Conservation (phyloP, 2,329 filamentous ascomycete species). For the Aspergillus fumigatus region DNA sequence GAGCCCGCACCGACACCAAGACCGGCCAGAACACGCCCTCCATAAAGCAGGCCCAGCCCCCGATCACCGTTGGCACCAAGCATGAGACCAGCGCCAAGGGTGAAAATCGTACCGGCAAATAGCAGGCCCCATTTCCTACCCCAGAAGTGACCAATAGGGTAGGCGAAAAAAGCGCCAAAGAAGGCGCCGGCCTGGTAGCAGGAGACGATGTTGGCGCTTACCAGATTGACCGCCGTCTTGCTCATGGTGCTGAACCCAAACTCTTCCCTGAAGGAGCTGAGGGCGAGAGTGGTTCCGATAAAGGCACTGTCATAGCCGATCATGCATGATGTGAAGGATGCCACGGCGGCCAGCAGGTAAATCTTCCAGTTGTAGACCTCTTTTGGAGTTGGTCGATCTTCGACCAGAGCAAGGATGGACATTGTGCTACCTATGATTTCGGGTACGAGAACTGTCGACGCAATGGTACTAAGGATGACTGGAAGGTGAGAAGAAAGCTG, state of each 20-base stretch:
- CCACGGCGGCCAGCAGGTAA: slow-evolving; percentile 51
- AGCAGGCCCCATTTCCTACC: slow-evolving; percentile 63
- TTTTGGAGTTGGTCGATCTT: slow-evolving; percentile 51
- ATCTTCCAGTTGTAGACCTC: slow-evolving; percentile 58
- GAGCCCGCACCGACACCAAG: slow-evolving; percentile 54
- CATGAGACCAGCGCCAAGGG: slow-evolving; percentile 68
- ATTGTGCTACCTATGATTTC: slow-evolving; percentile 19
- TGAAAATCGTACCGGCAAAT: slow-evolving; percentile 60
- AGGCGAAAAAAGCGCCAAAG: slow-evolving; percentile 70
- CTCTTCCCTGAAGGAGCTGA: slow-evolving; percentile 65
- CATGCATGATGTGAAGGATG: slow-evolving; percentile 56
- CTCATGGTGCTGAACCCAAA: slow-evolving; percentile 58
- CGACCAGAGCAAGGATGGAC: slow-evolving; percentile 38
- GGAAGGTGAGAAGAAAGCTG: background rate
- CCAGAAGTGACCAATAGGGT: slow-evolving; percentile 60
- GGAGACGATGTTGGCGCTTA: slow-evolving; percentile 73
- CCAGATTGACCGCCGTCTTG: slow-evolving; percentile 48
- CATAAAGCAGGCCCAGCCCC: slow-evolving; percentile 59
- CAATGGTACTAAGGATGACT: too few relatives aligned
- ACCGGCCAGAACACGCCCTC: slow-evolving; percentile 54
- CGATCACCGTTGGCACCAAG: slow-evolving; percentile 58
- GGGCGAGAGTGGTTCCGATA: slow-evolving; percentile 69
- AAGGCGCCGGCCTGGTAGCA: slow-evolving; percentile 80
- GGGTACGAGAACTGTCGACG: too few relatives aligned
- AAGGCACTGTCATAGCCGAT: slow-evolving; percentile 68